A percentile compares a stretch with the other conserved stretches of the same genome.
Conservation (phyloP, 352 stramenopile genomes). For the Salisapilia sapeloensis region DNA sequence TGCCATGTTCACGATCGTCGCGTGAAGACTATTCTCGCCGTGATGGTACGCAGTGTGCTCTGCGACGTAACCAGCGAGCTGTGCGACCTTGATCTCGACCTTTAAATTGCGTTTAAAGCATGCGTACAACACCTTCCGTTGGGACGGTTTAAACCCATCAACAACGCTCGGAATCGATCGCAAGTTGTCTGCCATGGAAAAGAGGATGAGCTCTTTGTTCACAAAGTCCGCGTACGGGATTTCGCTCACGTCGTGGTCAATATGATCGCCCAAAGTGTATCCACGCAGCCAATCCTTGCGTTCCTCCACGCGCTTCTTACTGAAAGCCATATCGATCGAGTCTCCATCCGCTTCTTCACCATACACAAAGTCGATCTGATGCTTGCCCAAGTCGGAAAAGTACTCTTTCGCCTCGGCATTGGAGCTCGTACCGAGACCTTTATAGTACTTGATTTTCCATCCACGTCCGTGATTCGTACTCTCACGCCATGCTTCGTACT, state of each 20-base stretch:
- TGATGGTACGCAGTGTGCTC: slow-evolving; percentile 99
- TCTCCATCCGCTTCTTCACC: slow-evolving; percentile 78
- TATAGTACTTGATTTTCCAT: slow-evolving; percentile 99
- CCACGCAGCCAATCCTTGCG: slow-evolving; percentile 91
- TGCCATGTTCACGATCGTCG: slow-evolving; percentile 96
- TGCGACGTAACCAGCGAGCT: slow-evolving; percentile 93
- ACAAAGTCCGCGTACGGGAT: slow-evolving; percentile 95
- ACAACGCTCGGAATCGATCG: slow-evolving; percentile 91
- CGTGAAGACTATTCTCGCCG: slow-evolving; percentile 88
- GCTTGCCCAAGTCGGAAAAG: slow-evolving; percentile 88
- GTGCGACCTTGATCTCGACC: slow-evolving; percentile 85
- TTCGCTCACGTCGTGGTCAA: slow-evolving; percentile 85
- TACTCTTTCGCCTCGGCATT: slow-evolving; percentile 94
- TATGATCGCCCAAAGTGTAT: slow-evolving; percentile 73
- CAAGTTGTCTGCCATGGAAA: slow-evolving; percentile 96
- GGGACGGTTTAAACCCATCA: slow-evolving; percentile 97
- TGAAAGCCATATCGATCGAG: slow-evolving; percentile 95
- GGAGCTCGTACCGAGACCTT: slow-evolving; percentile 98
- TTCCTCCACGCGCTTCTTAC: slow-evolving; percentile 91
- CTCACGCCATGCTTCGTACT: slow-evolving; percentile 91
- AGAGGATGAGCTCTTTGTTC: slow-evolving; percentile 98
- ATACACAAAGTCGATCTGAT: slow-evolving; percentile 91
- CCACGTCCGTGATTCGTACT: slow-evolving; percentile 78
- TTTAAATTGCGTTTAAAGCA: slow-evolving; percentile 98
- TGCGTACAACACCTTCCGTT: slow-evolving; percentile 95